Conservation (phyloP, 2,329 filamentous ascomycete genomes). For the Stylonectria norvegica region DNA sequence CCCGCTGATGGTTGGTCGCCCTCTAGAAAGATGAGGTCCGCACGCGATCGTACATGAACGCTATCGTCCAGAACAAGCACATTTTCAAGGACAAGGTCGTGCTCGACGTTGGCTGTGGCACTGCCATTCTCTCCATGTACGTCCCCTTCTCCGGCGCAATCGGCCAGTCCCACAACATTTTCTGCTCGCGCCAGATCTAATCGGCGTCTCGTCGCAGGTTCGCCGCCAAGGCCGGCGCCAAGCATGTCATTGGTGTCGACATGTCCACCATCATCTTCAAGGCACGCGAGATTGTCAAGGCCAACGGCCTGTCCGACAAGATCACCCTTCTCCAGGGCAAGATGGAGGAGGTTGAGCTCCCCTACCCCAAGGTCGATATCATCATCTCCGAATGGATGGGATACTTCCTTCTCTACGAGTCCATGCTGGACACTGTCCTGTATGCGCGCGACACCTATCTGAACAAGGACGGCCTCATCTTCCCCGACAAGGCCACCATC, state of each 20-base stretch:
- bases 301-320: conserved; percentile 90
- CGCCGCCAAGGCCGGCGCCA: conserved; percentile 90
- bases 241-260: conserved; percentile 97
- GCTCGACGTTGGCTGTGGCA: conserved; percentile 96
- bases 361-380: conserved; percentile 95
- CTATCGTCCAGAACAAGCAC: conserved; percentile 95
- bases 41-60: conserved; percentile 93
- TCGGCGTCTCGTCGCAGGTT: conserved; percentile 61
- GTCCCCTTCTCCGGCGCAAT: conserved; percentile 30
- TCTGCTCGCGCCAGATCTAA: not conserved
- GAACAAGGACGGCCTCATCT: conserved; percentile 82
- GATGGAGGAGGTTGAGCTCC: conserved; percentile 97
- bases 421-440: conserved; percentile 97
- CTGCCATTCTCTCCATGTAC: conserved; percentile 97
- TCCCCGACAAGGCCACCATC: conserved; percentile 98
- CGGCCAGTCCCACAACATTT: not conserved
- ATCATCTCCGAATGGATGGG: conserved; percentile 99
- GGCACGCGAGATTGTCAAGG: conserved; percentile 88
- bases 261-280: conserved; percentile 99
- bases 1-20: conserved; percentile 19
- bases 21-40: conserved; percentile 94
- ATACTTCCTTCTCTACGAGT: conserved; percentile 98
- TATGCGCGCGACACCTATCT: conserved; percentile 95
- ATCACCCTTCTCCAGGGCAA: conserved; percentile 98
- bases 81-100: conserved; percentile 82